Evolutionary conservation across 2,329 filamentous ascomycete genomes (phyloP).

Genomic region (Colletotrichum salicis): DNA sequence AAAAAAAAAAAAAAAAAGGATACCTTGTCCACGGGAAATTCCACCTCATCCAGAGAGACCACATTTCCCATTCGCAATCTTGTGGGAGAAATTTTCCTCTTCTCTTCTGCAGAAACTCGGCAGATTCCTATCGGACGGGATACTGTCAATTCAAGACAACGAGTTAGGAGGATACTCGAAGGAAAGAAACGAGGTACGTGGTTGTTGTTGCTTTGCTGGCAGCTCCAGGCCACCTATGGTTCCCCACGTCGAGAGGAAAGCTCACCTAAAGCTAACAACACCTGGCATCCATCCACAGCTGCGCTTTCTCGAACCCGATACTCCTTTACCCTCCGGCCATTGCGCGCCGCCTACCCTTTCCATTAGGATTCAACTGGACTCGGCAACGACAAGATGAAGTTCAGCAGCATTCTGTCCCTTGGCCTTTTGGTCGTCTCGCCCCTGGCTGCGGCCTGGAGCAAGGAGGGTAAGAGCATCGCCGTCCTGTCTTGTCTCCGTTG

Average conservation of each 20-base stretch:
- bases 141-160: slow-evolving; percentile 2
- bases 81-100: slow-evolving; percentile 10
- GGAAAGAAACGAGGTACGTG: slow-evolving; percentile 16
- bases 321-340: slow-evolving; percentile 12
- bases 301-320: slow-evolving; percentile 3
- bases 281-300: slow-evolving; percentile 32
- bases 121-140: not conserved
- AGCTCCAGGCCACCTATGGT: slow-evolving; percentile 24
- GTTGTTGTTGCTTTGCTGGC: slow-evolving; percentile 28
- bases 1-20: slow-evolving; percentile 12
- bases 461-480: slow-evolving; percentile 72
- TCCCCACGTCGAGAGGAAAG: slow-evolving; percentile 21
- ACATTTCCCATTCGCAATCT: slow-evolving; percentile 28
- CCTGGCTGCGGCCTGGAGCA: slow-evolving; percentile 81
- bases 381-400: slow-evolving; percentile 73
- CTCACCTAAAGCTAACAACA: slow-evolving; percentile 27
- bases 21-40: slow-evolving; percentile 34
- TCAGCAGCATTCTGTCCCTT: slow-evolving; percentile 71
- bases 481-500: not conserved
- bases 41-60: slow-evolving; percentile 32
- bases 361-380: not conserved
- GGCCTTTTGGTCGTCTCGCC: slow-evolving; percentile 75
- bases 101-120: not conserved
- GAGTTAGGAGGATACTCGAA: not conserved
- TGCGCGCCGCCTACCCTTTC: slow-evolving; percentile 11